A percentile compares a stretch with the other conserved stretches of the same genome.
Conservation (phyloP, 768 basidiomycete genomes). For the Mycena indigotica region DNA sequence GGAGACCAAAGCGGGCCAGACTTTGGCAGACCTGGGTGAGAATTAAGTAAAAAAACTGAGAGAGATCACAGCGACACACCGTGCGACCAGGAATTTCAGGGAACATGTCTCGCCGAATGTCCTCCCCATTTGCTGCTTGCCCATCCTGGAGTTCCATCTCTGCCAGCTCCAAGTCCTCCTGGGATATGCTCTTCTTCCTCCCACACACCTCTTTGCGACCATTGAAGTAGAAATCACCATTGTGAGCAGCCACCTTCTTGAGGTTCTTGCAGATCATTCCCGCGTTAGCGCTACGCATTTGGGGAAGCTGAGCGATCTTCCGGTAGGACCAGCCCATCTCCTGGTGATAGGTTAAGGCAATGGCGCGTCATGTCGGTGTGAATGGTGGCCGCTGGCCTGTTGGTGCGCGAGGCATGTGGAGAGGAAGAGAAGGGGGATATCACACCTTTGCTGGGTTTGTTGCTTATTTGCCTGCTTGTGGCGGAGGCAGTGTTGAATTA, state of each 20-base stretch:
- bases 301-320: not conserved
- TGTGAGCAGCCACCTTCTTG: not conserved
- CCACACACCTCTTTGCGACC: not conserved
- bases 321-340: not conserved
- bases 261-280: not conserved
- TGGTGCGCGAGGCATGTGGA: not conserved
- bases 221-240: not conserved
- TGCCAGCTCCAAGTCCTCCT: not conserved
- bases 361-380: conserved; percentile 4
- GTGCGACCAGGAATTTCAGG: not conserved
- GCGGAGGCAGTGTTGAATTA: too few relatives aligned
- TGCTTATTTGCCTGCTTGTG: too few relatives aligned
- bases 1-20: not conserved
- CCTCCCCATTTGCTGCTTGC: not conserved
- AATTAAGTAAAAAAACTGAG: not conserved
- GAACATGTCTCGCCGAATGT: not conserved
- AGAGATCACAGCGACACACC: not conserved
- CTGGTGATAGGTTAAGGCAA: not conserved
- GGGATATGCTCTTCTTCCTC: not conserved
- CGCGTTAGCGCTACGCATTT: not conserved
- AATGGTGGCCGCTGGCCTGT: not conserved
- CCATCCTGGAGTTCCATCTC: not conserved
- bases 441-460: too few relatives aligned
- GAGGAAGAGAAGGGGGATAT: not conserved
- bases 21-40: not conserved